Evolutionary conservation across 345 rosid species (phyloP).

Genomic region (Tarenaya hassleriana): DNA sequence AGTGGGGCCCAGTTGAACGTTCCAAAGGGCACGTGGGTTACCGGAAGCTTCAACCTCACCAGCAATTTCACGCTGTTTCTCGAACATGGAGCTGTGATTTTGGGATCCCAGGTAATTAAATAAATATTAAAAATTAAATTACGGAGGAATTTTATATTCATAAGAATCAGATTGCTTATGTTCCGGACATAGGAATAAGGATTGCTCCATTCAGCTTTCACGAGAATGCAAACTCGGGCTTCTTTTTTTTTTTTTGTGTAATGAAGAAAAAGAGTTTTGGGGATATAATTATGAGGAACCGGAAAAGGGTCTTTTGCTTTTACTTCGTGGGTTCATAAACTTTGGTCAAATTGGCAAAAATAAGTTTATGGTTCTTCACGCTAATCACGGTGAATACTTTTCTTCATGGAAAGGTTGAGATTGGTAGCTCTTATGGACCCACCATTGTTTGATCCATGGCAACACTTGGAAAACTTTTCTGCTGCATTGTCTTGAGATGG

Average conservation of each 20-base stretch:
- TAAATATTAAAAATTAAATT: neutral
- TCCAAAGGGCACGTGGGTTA: constrained; percentile 73
- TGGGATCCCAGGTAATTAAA: constrained; percentile 74
- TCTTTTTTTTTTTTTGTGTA: no score
- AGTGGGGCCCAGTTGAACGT: constrained; percentile 82
- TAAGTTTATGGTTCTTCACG: neutral
- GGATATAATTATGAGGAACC: neutral
- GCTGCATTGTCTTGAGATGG: no score
- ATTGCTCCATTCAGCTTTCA: constrained; percentile 17
- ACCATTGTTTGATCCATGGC: constrained; percentile 11
- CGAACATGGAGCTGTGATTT: constrained; percentile 63
- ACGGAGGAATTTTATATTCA: no score
- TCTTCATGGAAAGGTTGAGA: neutral
- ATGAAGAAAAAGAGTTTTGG: no score
- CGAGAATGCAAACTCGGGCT: no score
- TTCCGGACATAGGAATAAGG: neutral
- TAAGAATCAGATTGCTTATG: no score
- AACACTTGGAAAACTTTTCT: no score
- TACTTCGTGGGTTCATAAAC: constrained; percentile 7
- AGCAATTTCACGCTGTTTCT: constrained; percentile 89
- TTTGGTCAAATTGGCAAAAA: constrained; percentile 10
- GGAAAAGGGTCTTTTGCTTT: neutral
- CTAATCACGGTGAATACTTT: constrained; percentile 21
- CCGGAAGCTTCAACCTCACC: constrained; percentile 93
- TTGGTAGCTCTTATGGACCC: constrained; percentile 15